phyloP scores from a whole-genome alignment of 2,329 filamentous ascomycete genomes.

The Xenosphaeropsis pyriputrescens region DNA sequence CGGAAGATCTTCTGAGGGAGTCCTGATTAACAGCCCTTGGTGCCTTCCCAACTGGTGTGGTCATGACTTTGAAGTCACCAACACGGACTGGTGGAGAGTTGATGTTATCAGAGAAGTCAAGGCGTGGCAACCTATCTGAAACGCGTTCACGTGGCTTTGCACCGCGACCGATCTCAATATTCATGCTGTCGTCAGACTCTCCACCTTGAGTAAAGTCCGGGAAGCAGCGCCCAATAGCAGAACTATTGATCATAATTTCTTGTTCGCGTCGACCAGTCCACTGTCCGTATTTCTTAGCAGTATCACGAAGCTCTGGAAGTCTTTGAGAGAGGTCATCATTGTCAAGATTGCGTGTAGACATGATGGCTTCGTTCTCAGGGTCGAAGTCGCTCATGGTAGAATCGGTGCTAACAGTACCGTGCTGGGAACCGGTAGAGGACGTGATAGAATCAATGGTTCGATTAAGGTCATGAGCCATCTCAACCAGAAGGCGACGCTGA shows the following conservation, averaged over 20 bases:
- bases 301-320: conserved; percentile 15
- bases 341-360: conserved; percentile 7
- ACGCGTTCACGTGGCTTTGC: conserved; percentile 16
- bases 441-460: conserved; percentile 7
- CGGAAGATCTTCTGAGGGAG: conserved; percentile 1
- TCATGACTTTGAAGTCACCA: conserved; percentile 25
- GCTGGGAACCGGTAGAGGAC: conserved; percentile 14
- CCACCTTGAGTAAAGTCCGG: conserved; percentile 29
- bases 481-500: background rate
- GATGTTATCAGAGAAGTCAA: conserved; percentile 31
- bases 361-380: conserved; percentile 10
- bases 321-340: conserved; percentile 7
- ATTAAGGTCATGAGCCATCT: conserved; percentile 9
- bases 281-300: conserved; percentile 18
- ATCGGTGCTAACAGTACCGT: conserved; percentile 14
- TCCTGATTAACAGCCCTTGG: conserved; percentile 1
- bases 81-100: conserved; percentile 25
- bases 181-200: conserved; percentile 29
- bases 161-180: conserved; percentile 41
- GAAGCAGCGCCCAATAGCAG: conserved; percentile 27
- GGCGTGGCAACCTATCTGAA: conserved; percentile 12
- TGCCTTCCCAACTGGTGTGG: conserved; percentile 12
- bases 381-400: conserved; percentile 9
- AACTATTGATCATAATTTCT: conserved; percentile 24
- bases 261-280: conserved; percentile 13